Evolutionary conservation across 1,139 yeast genomes (phyloP).

Genomic region (Arxiozyma bovina): DNA sequence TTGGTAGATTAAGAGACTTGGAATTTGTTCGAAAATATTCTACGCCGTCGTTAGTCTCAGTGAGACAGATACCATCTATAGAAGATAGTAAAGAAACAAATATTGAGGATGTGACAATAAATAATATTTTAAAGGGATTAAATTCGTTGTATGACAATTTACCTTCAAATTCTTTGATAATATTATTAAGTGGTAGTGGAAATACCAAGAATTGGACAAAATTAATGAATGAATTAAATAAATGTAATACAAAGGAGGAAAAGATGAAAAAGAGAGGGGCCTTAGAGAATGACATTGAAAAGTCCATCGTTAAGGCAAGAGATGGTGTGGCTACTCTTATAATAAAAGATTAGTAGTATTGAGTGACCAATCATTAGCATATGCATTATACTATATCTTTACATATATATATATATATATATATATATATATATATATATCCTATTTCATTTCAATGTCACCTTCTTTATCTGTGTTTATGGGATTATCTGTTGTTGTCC

Average conservation of each 20-base stretch:
- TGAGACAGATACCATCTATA: slow-evolving; percentile 6
- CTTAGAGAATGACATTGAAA: slow-evolving; percentile 39
- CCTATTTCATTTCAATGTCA: slow-evolving; percentile 24
- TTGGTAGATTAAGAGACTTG: slow-evolving; percentile 51
- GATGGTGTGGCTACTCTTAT: slow-evolving; percentile 40
- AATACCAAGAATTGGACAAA: slow-evolving; percentile 39
- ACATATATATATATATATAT: slow-evolving; percentile 4
- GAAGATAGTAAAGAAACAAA: slow-evolving; percentile 35
- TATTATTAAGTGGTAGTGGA: slow-evolving; percentile 58
- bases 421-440: background rate
- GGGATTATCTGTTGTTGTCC: background rate
- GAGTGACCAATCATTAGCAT: slow-evolving; percentile 38
- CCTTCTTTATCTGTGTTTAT: slow-evolving; percentile 9
- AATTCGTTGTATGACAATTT: slow-evolving; percentile 41
- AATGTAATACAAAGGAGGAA: slow-evolving; percentile 27
- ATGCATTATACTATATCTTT: slow-evolving; percentile 8
- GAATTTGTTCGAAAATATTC: slow-evolving; percentile 37
- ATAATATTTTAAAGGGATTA: slow-evolving; percentile 23
- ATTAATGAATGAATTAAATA: slow-evolving; percentile 41
- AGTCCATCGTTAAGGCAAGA: slow-evolving; percentile 43
- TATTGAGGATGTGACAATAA: background rate
- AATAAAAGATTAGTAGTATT: slow-evolving; percentile 8
- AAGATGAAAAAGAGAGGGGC: slow-evolving; percentile 36
- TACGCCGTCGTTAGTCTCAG: slow-evolving; percentile 12
- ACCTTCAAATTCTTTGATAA: slow-evolving; percentile 52